A percentile compares a stretch with the other conserved stretches of the same genome.
Evolutionary conservation across 306 rosid genomes (phyloP).

Genomic region (Herpetospermum pedunculosum): DNA sequence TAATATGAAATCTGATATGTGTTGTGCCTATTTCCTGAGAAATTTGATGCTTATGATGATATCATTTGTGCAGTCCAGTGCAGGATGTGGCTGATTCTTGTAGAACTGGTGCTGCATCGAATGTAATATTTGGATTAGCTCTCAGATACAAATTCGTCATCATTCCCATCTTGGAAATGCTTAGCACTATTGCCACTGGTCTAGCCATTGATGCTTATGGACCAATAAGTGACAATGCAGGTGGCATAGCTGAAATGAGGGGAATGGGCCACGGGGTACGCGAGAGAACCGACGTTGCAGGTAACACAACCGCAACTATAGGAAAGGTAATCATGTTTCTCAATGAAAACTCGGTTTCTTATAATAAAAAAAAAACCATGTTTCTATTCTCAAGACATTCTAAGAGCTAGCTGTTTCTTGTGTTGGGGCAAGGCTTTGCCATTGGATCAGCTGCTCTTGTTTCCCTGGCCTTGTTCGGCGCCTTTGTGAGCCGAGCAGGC

Average conservation of each 20-base stretch:
- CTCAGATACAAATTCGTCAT: conserved; percentile 62
- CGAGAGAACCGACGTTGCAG: conserved; percentile 64
- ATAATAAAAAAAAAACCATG: neutral
- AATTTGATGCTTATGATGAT: conserved; percentile 9
- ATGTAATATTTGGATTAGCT: conserved; percentile 60
- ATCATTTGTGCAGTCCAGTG: conserved; percentile 45
- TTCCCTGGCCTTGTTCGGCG: conserved; percentile 61
- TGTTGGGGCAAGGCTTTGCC: conserved; percentile 37
- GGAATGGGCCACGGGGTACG: conserved; percentile 60
- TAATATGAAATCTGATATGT: neutral
- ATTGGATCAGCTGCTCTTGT: conserved; percentile 65
- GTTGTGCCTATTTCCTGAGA: neutral
- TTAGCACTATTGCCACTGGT: conserved; percentile 59
- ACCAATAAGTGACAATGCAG: conserved; percentile 67
- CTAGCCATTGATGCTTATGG: conserved; percentile 74
- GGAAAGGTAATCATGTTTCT: conserved; percentile 46
- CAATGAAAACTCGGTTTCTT: no score
- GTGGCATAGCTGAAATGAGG: conserved; percentile 69
- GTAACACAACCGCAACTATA: conserved; percentile 72
- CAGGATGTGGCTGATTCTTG: conserved; percentile 77
- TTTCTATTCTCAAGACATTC: neutral
- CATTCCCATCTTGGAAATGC: conserved; percentile 67
- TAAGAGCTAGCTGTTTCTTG: neutral
- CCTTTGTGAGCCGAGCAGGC: conserved; percentile 58
- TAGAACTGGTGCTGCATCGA: conserved; percentile 64